phyloP scores from a whole-genome alignment of 352 stramenopile species.

The Globisporangium perplexum region DNA sequence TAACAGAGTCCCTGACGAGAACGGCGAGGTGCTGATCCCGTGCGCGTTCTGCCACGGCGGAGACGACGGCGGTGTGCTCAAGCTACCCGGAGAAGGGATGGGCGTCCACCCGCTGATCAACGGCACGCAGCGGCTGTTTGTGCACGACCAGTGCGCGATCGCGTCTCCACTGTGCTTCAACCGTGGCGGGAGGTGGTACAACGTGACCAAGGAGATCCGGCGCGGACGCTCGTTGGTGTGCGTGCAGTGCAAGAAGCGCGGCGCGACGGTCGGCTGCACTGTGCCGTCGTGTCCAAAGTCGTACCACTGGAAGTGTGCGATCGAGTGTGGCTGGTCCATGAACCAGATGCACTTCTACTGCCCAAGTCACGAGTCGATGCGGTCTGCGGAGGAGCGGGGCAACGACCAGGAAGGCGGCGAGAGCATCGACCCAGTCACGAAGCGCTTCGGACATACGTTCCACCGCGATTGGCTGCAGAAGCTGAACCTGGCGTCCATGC shows the following conservation, averaged over 20 bases:
- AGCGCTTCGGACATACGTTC: conserved; percentile 62
- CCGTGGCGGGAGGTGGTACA: conserved; percentile 73
- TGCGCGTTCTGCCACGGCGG: conserved; percentile 79
- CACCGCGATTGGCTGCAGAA: conserved; percentile 80
- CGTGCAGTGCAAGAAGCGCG: conserved; percentile 60
- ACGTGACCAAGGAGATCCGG: conserved; percentile 78
- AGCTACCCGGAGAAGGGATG: conserved; percentile 73
- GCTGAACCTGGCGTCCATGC: conserved; percentile 31
- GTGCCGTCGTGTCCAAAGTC: conserved; percentile 54
- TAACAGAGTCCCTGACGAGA: conserved; percentile 19
- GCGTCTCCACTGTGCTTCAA: conserved; percentile 82
- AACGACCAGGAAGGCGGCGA: conserved; percentile 23
- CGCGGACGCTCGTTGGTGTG: conserved; percentile 63
- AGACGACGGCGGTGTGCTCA: conserved; percentile 63
- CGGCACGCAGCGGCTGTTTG: conserved; percentile 66
- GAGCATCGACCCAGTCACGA: conserved; percentile 34
- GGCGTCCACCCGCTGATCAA: conserved; percentile 64
- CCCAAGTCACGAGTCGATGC: conserved; percentile 40
- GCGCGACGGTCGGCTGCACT: conserved; percentile 75
- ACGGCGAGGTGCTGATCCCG: conserved; percentile 45
- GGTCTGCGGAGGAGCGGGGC: conserved; percentile 19
- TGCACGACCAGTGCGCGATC: conserved; percentile 84
- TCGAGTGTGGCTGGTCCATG: conserved; percentile 58
- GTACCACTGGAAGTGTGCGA: conserved; percentile 83
- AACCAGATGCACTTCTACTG: conserved; percentile 85